Evolutionary conservation across 495 filamentous ascomycete species (phyloP), one percentile per base, ranked within the genome.

Genomic region (Alectoria sarmentosa): DNA sequence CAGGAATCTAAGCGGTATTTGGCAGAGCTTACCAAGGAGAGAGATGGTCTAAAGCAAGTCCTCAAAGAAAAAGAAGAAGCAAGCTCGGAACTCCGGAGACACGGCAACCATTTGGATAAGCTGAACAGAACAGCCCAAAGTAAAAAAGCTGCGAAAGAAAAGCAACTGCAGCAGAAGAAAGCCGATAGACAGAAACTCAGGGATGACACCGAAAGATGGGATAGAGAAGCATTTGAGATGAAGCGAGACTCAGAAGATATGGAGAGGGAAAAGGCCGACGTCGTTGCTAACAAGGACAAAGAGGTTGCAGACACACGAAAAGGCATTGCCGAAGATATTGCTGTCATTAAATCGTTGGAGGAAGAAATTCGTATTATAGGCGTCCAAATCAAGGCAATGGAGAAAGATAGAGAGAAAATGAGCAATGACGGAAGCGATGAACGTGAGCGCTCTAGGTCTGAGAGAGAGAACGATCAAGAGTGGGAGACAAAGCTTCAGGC

Each of bases 31-130:
- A 73, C 78, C 21, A 80, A 81, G 54, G 87, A 91, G 62, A 78
- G 91, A 62, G 90, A 92, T 66, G 82, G 86, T 39, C 83, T 95
- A 68, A 86, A 77, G 70, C 85, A 88, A 69, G 80, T 84, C 46
- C 80, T 91, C 46, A 91, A 87, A 71, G 90, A 96, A 67, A 92
- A 90, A 73, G 91, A 96, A 65, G 90, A 95, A 65, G 85, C 83
- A 36, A 92, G 86, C n/a, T 84, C 88, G 55, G 88, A 89, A 70
- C 73, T 96, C 37, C 89, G 87, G 70, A 88, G 87, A 63, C 88
- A 96, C 68, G 88, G 93, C 38, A 84, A 88, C 56, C 83, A 83
- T 37, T 79, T 94, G 30, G 92, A 96, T 69, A 86, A 90, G 38
- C 78, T 87, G 58, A 97, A 96, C 75, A 82, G 90, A 59, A 82